A percentile compares a stretch with the other conserved stretches of the same genome.
These are phyloP conservation scores for Backusella morwellensis DNA, from an alignment of 192 early-diverging fungal genomes.

Conservation along the genomic window DNA sequence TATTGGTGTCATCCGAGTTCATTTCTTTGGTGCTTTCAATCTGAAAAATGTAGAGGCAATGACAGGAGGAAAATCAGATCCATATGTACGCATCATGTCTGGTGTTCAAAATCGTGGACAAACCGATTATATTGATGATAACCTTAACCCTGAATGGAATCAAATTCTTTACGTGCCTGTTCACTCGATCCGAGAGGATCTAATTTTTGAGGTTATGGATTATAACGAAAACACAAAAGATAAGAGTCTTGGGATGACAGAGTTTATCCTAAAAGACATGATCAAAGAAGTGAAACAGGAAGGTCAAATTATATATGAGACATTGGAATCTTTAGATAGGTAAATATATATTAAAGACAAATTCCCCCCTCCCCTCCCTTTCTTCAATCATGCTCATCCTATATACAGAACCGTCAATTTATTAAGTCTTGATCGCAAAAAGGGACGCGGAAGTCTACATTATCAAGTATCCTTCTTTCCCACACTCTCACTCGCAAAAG, in stretches of 20 bases:
- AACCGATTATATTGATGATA: constrained; percentile 81
- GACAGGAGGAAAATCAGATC: constrained; percentile 82
- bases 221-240: constrained; percentile 86
- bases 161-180: constrained; percentile 82
- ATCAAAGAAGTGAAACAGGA: constrained; percentile 44
- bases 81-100: constrained; percentile 77
- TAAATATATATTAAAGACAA: not conserved
- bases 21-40: constrained; percentile 66
- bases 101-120: constrained; percentile 60
- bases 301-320: constrained; percentile 26
- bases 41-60: constrained; percentile 85
- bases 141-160: constrained; percentile 89
- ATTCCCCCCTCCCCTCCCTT: too few species aligned
- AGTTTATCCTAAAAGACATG: constrained; percentile 59
- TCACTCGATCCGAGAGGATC: constrained; percentile 67
- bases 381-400: not conserved
- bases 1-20: constrained; percentile 76
- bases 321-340: constrained; percentile 26
- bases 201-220: constrained; percentile 84
- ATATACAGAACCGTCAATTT: constrained; percentile 29
- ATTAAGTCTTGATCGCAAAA: constrained; percentile 19
- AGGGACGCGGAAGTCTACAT: constrained; percentile 35
- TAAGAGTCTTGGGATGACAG: constrained; percentile 71
- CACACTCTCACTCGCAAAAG: constrained; percentile 25
- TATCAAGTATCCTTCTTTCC: constrained; percentile 40